Evolutionary conservation across 1,284 basidiomycete genomes (phyloP).

Genomic region (Athelia sp.): DNA sequence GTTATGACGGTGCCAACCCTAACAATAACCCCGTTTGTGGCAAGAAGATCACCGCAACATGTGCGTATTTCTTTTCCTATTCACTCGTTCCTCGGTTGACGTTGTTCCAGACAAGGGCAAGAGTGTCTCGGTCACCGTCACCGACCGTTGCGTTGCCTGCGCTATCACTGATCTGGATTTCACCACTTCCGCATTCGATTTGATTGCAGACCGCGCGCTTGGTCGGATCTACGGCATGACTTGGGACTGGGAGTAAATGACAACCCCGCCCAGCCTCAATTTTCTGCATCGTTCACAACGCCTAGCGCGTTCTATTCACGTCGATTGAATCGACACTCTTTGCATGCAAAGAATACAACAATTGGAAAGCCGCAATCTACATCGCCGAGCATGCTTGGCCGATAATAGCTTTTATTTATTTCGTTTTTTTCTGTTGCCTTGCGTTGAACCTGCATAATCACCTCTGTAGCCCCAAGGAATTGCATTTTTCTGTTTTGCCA

Average conservation of each 20-base stretch:
- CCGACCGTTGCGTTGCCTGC: constrained; percentile 62
- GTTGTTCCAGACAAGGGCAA: constrained; percentile 43
- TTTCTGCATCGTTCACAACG: neutral
- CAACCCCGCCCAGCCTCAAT: constrained; percentile 6
- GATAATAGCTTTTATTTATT: neutral
- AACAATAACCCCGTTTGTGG: constrained; percentile 63
- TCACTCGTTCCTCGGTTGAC: no score
- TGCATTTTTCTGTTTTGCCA: no score
- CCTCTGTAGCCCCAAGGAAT: no score
- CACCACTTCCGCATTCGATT: constrained; percentile 49
- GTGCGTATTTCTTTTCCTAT: constrained; percentile 29
- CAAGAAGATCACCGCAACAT: constrained; percentile 36
- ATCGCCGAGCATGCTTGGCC: no score
- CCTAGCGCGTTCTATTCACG: neutral
- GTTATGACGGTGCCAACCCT: constrained; percentile 46
- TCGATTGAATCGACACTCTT: neutral
- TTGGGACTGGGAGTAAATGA: constrained; percentile 41
- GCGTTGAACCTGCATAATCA: no score
- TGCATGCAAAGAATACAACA: constrained; percentile 4
- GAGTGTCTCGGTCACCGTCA: constrained; percentile 41
- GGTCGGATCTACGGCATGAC: constrained; percentile 47
- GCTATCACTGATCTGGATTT: constrained; percentile 47
- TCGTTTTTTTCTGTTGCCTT: neutral
- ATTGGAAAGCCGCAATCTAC: no score
- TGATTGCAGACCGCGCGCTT: constrained; percentile 26